Base-by-base conservation (phyloP, 345 rosid species). In the Laguncularia racemosa region DNA sequence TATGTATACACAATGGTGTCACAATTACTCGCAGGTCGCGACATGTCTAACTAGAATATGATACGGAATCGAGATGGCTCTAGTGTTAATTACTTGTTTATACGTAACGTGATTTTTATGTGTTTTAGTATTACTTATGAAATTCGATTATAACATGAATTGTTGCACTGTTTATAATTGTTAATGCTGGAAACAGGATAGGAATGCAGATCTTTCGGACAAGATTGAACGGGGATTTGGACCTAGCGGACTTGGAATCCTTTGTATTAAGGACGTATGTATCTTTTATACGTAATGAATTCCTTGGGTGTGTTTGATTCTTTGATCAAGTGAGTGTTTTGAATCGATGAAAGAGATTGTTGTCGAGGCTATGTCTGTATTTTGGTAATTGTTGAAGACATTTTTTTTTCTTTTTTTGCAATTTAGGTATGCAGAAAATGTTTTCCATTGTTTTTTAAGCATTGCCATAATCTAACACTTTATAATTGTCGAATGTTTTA, bases 161-260 rank as follows among this genome's bases (percentile, higher is more conserved):
- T 23, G 28, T 4, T 23, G 28, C 28, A 23, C 28, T 15, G 55
- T 19, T 20, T 46, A 4, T 54, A 44, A 15, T 63, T 23, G 48
- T 21, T 50, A 58, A 50, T 62, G 60, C 45, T 50, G 66, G 66
- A 19, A 62, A 67, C 63, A 85, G 96, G 91, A 92, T 69, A 79
- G 56, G 68, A 54, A 60, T 46, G 67, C 71, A 53, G 87, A 86
- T 67, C 72, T 88, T 62, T 84, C 96, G 14, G 44, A 12, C 59
- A 84, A 80, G 80, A 92, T 92, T 60, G 91, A 82, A 69, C 66
- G 81, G 71, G 98, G 91, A 38, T 83, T 92, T 52, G 96, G 98
- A 76, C 85, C 91, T 15, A 74, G 78, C 47, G 98, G 93, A 44
- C 83, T 88, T 23, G 98, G 98, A 51, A 88, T 92, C 59, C 70